Evolutionary conservation across 176 grass and related monocot species (phyloP).

Genomic region (Oryza meridionalis): DNA sequence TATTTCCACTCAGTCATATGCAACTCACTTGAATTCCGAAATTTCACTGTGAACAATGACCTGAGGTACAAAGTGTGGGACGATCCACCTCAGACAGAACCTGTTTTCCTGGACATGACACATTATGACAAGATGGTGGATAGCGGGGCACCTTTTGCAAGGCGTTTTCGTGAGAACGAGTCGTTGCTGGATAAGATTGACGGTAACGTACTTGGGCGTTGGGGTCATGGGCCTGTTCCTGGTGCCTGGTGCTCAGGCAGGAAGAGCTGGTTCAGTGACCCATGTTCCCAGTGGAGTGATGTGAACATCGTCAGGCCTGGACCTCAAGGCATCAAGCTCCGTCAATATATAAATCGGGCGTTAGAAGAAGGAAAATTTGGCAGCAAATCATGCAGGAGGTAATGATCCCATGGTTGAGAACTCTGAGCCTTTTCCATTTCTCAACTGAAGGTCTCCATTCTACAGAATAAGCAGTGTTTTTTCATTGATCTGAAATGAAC

Average conservation of each 20-base stretch:
- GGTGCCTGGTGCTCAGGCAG: conserved; percentile 84
- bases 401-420: conserved; percentile 32
- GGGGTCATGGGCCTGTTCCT: conserved; percentile 53
- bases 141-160: conserved; percentile 83
- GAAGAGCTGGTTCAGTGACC: conserved; percentile 76
- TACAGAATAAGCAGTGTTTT: conserved; percentile 21
- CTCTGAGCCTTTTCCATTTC: conserved; percentile 19
- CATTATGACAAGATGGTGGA: conserved; percentile 67
- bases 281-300: conserved; percentile 83
- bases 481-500: conserved; percentile 6
- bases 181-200: conserved; percentile 71
- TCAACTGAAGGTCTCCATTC: neutral
- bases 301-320: conserved; percentile 72
- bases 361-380: conserved; percentile 58
- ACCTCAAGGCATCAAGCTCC: conserved; percentile 57
- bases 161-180: conserved; percentile 66
- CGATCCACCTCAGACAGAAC: conserved; percentile 57
- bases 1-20: conserved; percentile 93
- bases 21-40: conserved; percentile 70
- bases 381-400: conserved; percentile 64
- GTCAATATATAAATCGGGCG: conserved; percentile 47
- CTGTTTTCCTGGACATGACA: conserved; percentile 51
- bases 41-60: conserved; percentile 81
- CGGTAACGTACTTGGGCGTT: conserved; percentile 56
- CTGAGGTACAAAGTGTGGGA: conserved; percentile 68